Percentiles rank a stretch among this genome's conserved stretches.
Evolutionary conservation across 1,139 yeast species (phyloP).

Genomic region (Geotrichum phurueaensis): DNA sequence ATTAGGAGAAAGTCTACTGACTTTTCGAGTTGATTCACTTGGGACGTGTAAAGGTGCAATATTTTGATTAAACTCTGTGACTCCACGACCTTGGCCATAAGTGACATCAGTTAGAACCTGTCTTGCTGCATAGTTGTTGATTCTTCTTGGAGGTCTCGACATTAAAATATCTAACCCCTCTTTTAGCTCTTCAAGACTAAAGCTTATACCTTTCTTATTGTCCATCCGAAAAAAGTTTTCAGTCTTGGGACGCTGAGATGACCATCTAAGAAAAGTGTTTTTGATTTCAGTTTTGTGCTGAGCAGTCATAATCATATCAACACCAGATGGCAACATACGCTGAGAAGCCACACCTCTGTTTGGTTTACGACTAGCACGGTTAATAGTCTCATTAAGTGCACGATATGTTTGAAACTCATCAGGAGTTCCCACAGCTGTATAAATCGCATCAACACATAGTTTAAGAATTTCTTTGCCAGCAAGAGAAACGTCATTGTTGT

Average conservation of each 20-base stretch:
- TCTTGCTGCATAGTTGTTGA: constrained; percentile 25
- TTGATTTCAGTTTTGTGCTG: constrained; percentile 15
- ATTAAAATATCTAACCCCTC: constrained; percentile 24
- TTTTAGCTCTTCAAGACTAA: constrained; percentile 24
- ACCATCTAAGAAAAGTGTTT: constrained; percentile 21
- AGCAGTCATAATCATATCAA: constrained; percentile 16
- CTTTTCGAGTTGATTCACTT: constrained; percentile 22
- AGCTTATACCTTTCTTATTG: constrained; percentile 24
- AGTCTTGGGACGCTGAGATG: constrained; percentile 20
- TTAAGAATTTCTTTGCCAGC: constrained; percentile 11
- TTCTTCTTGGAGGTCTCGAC: constrained; percentile 27
- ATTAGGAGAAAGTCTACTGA: constrained; percentile 18
- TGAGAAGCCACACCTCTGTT: constrained; percentile 15
- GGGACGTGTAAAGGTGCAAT: constrained; percentile 20
- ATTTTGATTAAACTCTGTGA: constrained; percentile 24
- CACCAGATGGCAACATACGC: constrained; percentile 11
- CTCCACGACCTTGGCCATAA: constrained; percentile 26
- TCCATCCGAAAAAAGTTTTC: constrained; percentile 26
- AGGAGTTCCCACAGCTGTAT: constrained; percentile 9
- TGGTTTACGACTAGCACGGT: constrained; percentile 13
- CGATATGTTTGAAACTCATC: constrained; percentile 4
- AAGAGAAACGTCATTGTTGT: neutral
- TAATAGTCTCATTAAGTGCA: constrained; percentile 6
- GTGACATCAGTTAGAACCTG: constrained; percentile 26
- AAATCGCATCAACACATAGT: constrained; percentile 2